A percentile compares a stretch with the other conserved stretches of the same genome.
Evolutionary conservation across 225 moss, liverwort and hornwort species (phyloP).

Genomic region (Marchantia paleacea): DNA sequence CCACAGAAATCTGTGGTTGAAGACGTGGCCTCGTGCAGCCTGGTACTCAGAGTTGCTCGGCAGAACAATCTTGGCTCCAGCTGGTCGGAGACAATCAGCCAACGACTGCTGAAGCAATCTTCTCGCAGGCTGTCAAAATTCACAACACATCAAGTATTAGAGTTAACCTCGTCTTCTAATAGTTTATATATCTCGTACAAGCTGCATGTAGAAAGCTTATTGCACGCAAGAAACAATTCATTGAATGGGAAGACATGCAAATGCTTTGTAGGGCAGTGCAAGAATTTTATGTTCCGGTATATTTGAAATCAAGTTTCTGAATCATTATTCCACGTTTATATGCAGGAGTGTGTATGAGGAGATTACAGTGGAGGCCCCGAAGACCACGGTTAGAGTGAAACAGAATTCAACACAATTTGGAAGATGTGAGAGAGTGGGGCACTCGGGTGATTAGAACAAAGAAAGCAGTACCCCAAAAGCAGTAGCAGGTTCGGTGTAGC

Average conservation of each 20-base stretch:
- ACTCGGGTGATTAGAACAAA: background rate
- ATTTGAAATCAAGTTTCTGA: background rate
- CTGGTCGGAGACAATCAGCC: slow-evolving; percentile 24
- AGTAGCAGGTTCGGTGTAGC: background rate
- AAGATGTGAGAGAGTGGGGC: background rate
- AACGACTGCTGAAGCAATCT: slow-evolving; percentile 11
- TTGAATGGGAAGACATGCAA: background rate
- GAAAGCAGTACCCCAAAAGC: background rate
- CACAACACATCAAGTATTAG: background rate
- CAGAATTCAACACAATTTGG: background rate
- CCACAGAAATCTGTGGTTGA: slow-evolving; percentile 50
- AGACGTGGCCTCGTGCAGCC: slow-evolving; percentile 35
- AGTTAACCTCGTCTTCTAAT: background rate
- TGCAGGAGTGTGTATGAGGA: background rate
- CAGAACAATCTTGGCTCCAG: slow-evolving; percentile 51
- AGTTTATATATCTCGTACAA: too few species aligned
- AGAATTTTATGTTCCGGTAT: background rate
- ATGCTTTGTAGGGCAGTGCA: background rate
- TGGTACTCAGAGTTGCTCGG: slow-evolving; percentile 58
- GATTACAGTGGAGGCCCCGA: too few species aligned
- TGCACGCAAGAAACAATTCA: background rate
- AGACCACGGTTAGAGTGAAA: background rate
- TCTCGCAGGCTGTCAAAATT: slow-evolving; percentile 2
- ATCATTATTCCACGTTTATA: background rate
- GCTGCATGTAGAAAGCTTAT: background rate